Percentiles rank a stretch among this genome's conserved stretches.
Evolutionary conservation across 1,284 basidiomycete genomes (phyloP).

Genomic region (Trametes polyzona): DNA sequence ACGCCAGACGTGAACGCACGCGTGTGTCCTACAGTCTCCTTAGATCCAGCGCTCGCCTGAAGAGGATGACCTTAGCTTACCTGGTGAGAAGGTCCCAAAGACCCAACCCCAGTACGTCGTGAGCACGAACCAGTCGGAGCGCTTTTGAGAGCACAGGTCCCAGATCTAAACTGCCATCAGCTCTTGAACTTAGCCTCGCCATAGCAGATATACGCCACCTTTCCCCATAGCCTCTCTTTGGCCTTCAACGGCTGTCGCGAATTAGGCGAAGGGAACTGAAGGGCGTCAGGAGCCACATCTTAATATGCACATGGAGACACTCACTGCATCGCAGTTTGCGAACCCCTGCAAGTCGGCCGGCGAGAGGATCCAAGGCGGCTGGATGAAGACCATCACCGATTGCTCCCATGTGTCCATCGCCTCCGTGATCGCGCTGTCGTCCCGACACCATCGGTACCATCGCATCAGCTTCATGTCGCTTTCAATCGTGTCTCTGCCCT

Average conservation of each 20-base stretch:
- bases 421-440: constrained; percentile 17
- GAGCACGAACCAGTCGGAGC: constrained; percentile 66
- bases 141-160: constrained; percentile 59
- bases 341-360: constrained; percentile 59
- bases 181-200: too few relatives aligned
- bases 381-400: constrained; percentile 55
- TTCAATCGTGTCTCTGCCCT: constrained; percentile 40
- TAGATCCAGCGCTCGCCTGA: background rate
- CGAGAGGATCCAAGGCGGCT: constrained; percentile 69
- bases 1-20: constrained; percentile 26
- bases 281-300: background rate
- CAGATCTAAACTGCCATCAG: constrained; percentile 47
- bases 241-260: constrained; percentile 35
- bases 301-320: constrained; percentile 12
- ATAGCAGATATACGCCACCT: constrained; percentile 42
- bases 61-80: constrained; percentile 43
- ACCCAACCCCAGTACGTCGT: constrained; percentile 74
- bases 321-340: constrained; percentile 48
- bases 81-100: constrained; percentile 68
- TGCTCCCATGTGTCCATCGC: constrained; percentile 32
- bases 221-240: constrained; percentile 65
- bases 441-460: constrained; percentile 53
- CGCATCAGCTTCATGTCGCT: constrained; percentile 48
- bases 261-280: constrained; percentile 3
- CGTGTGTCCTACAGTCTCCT: constrained; percentile 51